Base-by-base conservation (phyloP, 2,329 filamentous ascomycete genomes). In the Colletotrichum falcatum region DNA sequence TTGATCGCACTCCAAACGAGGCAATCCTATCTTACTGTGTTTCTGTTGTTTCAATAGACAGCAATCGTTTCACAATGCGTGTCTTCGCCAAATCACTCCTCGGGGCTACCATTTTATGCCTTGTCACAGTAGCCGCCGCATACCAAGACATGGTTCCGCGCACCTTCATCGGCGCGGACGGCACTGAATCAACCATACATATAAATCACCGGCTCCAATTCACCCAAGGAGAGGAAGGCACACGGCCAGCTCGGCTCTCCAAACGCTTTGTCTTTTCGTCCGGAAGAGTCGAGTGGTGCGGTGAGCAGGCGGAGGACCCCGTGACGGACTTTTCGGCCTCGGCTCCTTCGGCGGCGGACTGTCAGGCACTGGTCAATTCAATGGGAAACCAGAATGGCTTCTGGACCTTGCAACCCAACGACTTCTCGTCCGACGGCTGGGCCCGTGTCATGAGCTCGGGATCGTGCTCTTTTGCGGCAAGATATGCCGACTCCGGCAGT, bases 201-300 rank as follows among this genome's bases (percentile, higher is more conserved):
- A 14, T 62, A 18, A 70, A 70, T n/a, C 60, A n/a, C 42, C 54
- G 28, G 8, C 54, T 65, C 8, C 30, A 39, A 14, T 71, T 65
- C 48, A 71, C 65, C 9, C 60, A 33, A 5, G 66, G 46, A 23
- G 39, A 44, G 14, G 55, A 69, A 16, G 59, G 64, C 7, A 26
- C 51, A 16, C 51, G 68, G 12, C 68, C 68, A 20, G 37, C 44
- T 26, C 69, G 65, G 2, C 39, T 69, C 14, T 39, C 39, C 1
- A 70, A 71, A 26, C 39, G 69, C 6, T 61, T 65, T 39, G 26
- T 55, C 28, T 71, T 71, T 37, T 69, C 60, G 20, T 39, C 69
- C 53, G 70, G 72, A 48, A 61, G 66, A 28, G 63, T 67, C 37
- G 70, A 73, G 35, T 73, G 59, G 64, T 73, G 72, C 65, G 66